phyloP scores from a whole-genome alignment of 257 asterid genomes.

The Rehmannia glutinosa region DNA sequence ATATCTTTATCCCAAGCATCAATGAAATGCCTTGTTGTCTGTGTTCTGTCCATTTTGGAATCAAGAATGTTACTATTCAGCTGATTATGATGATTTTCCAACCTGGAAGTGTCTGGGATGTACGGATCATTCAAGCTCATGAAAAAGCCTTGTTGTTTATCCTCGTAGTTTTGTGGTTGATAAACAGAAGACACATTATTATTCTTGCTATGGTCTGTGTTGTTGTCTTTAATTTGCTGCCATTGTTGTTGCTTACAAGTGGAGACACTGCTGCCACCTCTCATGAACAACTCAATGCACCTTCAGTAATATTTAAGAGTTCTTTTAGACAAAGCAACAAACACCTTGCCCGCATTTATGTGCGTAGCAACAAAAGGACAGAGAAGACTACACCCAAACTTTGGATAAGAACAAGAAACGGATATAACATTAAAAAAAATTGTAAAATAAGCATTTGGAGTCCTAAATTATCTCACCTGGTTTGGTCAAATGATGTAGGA shows the following conservation, averaged over 20 bases:
- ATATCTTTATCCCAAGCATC: conserved; percentile 39
- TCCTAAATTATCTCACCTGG: conserved; percentile 31
- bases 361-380: conserved; percentile 27
- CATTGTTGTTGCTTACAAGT: conserved; percentile 25
- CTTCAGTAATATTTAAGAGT: conserved; percentile 18
- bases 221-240: conserved; percentile 22
- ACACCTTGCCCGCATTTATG: conserved; percentile 16
- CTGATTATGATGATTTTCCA: conserved; percentile 3
- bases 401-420: conserved; percentile 35
- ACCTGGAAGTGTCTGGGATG: conserved; percentile 8
- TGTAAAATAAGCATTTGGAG: not conserved
- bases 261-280: conserved; percentile 29
- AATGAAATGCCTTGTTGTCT: conserved; percentile 45
- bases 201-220: conserved; percentile 8
- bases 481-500: conserved; percentile 30
- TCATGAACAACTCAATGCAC: conserved; percentile 46
- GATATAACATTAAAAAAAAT: not conserved
- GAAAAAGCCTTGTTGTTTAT: conserved; percentile 4
- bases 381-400: conserved; percentile 18
- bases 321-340: not conserved
- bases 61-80: no score
- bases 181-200: conserved; percentile 4
- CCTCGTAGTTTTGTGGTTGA: conserved; percentile 15
- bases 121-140: no score
- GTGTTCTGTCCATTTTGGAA: not conserved